A percentile compares a stretch with the other conserved stretches of the same genome.
Conservation (phyloP, 2,329 filamentous ascomycete species). For the Paramyrothecium sp. region DNA sequence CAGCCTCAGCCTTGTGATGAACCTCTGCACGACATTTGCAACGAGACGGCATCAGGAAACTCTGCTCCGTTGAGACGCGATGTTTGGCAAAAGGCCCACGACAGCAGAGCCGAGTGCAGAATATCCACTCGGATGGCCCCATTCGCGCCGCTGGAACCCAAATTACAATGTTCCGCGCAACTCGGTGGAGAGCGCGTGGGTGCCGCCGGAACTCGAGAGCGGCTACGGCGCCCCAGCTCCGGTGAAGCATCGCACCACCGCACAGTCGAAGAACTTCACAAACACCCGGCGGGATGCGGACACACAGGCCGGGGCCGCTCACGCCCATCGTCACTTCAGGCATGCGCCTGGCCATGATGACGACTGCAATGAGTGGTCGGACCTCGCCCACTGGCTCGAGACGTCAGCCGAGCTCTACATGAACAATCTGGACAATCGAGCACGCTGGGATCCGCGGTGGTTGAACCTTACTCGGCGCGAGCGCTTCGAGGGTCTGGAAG, state of each 20-base stretch:
- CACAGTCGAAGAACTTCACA: constrained; percentile 10
- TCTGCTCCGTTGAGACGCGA: too few relatives aligned
- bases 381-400: constrained; percentile 25
- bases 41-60: too few relatives aligned
- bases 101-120: neutral
- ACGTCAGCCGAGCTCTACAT: constrained; percentile 26
- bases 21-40: too few relatives aligned
- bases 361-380: constrained; percentile 16
- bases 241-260: neutral
- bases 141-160: constrained; percentile 23
- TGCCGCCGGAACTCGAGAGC: constrained; percentile 3
- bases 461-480: constrained; percentile 20
- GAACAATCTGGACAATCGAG: constrained; percentile 24
- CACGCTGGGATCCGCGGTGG: constrained; percentile 22
- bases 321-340: neutral
- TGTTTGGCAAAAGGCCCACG: neutral
- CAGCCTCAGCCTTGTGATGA: too few relatives aligned
- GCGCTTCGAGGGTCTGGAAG: constrained; percentile 16
- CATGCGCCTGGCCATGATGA: neutral
- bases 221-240: neutral
- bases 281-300: constrained; percentile 14
- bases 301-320: neutral
- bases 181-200: constrained; percentile 8
- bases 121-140: constrained; percentile 5
- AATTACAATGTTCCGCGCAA: constrained; percentile 19